Percentiles rank a stretch among this genome's conserved stretches.
phyloP scores from a whole-genome alignment of 768 basidiomycete genomes.

The Amanita molliuscula region DNA sequence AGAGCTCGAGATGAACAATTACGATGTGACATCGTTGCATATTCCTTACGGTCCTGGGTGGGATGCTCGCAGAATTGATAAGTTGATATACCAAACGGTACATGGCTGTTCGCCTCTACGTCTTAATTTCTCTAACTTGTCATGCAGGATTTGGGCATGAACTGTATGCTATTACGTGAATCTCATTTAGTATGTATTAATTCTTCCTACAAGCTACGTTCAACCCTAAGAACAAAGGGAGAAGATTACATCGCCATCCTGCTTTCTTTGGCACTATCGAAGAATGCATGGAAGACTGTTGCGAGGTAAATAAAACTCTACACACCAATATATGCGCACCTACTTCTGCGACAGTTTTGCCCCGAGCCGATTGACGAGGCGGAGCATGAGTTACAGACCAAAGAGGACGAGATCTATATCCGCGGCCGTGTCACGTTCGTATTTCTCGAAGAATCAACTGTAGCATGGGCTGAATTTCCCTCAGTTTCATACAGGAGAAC shows the following conservation, averaged over 20 bases:
- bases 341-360: conserved; percentile 28
- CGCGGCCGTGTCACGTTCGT: conserved; percentile 42
- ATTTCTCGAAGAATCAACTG: neutral
- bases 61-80: conserved; percentile 45
- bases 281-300: conserved; percentile 43
- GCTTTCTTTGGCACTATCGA: conserved; percentile 2
- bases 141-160: conserved; percentile 6
- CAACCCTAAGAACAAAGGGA: conserved; percentile 6
- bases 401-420: conserved; percentile 44
- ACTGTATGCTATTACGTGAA: neutral
- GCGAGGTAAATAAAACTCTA: conserved; percentile 33
- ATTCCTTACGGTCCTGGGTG: conserved; percentile 55
- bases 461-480: neutral
- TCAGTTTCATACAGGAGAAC: conserved; percentile 50
- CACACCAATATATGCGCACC: neutral
- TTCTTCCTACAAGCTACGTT: conserved; percentile 2
- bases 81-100: conserved; percentile 47
- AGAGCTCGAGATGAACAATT: conserved; percentile 45
- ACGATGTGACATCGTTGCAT: conserved; percentile 43
- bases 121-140: neutral
- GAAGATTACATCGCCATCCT: conserved; percentile 3
- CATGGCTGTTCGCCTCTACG: conserved; percentile 8
- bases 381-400: conserved; percentile 37
- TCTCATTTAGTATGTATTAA: neutral
- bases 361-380: conserved; percentile 46